Conservation (phyloP, 208 protist species). For the Leishmania tarentolae region DNA sequence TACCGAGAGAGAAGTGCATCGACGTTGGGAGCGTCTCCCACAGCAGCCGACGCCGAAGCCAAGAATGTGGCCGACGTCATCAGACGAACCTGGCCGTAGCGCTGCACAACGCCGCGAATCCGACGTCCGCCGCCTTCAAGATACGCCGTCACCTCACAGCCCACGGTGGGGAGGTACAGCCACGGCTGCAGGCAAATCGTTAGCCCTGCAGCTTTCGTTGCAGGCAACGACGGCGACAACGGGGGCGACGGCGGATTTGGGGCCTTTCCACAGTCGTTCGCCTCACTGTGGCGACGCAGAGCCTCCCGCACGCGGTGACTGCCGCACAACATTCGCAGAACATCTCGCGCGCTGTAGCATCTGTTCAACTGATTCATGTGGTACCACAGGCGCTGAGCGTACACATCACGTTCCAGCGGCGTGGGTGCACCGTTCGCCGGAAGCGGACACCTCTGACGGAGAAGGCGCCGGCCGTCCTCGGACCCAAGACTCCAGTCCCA, state of each 20-base stretch:
- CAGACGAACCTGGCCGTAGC: constrained; percentile 64
- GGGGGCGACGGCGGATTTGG: neutral
- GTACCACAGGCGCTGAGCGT: constrained; percentile 69
- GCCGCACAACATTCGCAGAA: constrained; percentile 49
- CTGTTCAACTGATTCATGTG: constrained; percentile 75
- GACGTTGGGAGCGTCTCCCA: neutral
- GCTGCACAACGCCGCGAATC: constrained; percentile 71
- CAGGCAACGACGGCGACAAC: neutral
- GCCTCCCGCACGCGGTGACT: constrained; percentile 51
- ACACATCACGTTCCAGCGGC: constrained; percentile 82
- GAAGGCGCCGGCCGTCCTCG: constrained; percentile 38
- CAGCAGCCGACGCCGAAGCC: constrained; percentile 5
- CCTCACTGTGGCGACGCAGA: constrained; percentile 6
- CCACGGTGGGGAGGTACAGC: constrained; percentile 79
- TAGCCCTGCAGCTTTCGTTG: constrained; percentile 13
- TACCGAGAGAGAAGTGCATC: constrained; percentile 30
- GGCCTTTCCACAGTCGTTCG: neutral
- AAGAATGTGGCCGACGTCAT: constrained; percentile 77
- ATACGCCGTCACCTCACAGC: constrained; percentile 65
- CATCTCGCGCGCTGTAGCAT: constrained; percentile 51
- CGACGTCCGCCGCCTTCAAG: constrained; percentile 56
- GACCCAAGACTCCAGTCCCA: constrained; percentile 70
- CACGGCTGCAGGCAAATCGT: constrained; percentile 68
- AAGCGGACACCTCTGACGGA: constrained; percentile 59
- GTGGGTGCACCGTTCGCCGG: constrained; percentile 79